A percentile compares a stretch with the other conserved stretches of the same genome.
Evolutionary conservation across 805 yeast species (phyloP).

Genomic region (Saccharomycopsis fermentans): DNA sequence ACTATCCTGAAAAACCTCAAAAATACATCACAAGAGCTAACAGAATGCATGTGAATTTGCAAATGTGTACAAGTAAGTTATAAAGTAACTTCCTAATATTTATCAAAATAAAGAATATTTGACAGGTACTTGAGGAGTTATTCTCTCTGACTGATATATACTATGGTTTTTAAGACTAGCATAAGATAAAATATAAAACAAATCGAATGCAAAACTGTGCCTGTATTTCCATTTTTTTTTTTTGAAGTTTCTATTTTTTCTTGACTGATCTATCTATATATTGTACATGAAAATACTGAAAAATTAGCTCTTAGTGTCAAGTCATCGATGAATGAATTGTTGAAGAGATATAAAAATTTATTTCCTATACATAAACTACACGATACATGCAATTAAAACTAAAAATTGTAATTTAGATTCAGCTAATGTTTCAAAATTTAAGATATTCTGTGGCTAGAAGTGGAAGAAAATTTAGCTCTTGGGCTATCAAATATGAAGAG

Average conservation of each 20-base stretch:
- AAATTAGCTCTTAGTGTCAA: no score
- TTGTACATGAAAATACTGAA: no score
- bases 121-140: neutral
- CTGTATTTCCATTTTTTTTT: no score
- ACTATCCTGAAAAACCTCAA: conserved; percentile 1
- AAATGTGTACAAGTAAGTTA: neutral
- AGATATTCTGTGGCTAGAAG: neutral
- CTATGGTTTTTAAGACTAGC: neutral
- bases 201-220: no score
- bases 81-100: neutral
- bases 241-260: no score
- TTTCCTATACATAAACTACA: no score
- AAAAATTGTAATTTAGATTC: no score
- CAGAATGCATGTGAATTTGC: neutral
- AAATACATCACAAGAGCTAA: conserved; percentile 1
- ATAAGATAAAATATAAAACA: no score
- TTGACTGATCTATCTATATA: no score
- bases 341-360: no score
- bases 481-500: neutral
- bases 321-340: no score
- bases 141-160: neutral
- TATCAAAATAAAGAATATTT: neutral
- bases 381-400: no score
- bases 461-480: neutral
- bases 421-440: neutral